These are phyloP conservation scores for Lasiosphaeris hirsuta DNA, from an alignment of 495 filamentous ascomycete genomes.

Conservation along the genomic window DNA sequence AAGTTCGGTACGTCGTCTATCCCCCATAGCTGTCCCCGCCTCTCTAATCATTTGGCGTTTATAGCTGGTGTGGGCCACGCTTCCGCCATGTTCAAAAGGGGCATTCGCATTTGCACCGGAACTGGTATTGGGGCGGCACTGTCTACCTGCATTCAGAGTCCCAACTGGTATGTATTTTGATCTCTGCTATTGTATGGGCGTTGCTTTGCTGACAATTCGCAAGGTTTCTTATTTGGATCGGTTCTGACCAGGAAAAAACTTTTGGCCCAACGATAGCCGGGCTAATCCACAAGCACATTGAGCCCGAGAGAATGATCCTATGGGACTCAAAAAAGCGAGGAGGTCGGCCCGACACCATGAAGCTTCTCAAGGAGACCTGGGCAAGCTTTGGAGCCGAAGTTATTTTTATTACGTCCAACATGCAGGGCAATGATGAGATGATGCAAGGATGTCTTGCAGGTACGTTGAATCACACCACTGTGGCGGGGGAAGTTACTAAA, in stretches of 20 bases:
- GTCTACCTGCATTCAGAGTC: constrained; percentile 44
- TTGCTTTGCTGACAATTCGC: constrained; percentile 1
- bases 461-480: constrained; percentile 17
- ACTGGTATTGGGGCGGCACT: constrained; percentile 45
- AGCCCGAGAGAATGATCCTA: constrained; percentile 44
- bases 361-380: constrained; percentile 43
- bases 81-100: constrained; percentile 46
- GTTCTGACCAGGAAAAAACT: constrained; percentile 42
- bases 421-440: constrained; percentile 46
- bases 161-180: constrained; percentile 45
- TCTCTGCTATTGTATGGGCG: not conserved
- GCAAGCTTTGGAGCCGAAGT: constrained; percentile 43
- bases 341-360: constrained; percentile 39
- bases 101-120: constrained; percentile 43
- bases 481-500: constrained; percentile 14
- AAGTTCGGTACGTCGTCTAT: constrained; percentile 39
- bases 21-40: not conserved
- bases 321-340: constrained; percentile 48
- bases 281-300: constrained; percentile 42
- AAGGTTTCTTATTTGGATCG: constrained; percentile 48
- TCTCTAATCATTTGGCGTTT: not conserved
- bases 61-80: constrained; percentile 44
- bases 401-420: constrained; percentile 48
- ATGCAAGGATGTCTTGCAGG: constrained; percentile 41
- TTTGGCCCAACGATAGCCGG: constrained; percentile 44